Evolutionary conservation across 148 eudicot genomes (phyloP).

Genomic region (Selenicereus undatus): DNA sequence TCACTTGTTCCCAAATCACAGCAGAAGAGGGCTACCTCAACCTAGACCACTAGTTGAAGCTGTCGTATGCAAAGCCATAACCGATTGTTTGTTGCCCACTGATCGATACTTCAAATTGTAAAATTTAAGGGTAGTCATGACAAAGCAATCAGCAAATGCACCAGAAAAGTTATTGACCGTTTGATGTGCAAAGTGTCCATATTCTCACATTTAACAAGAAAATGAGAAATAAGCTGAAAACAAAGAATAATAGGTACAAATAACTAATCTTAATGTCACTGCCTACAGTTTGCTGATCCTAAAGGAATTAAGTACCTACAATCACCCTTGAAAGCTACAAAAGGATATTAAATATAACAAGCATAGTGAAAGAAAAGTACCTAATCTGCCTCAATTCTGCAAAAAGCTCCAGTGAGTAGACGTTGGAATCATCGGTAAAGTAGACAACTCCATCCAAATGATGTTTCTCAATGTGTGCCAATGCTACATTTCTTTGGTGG

Average conservation of each 20-base stretch:
- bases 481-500: constrained; percentile 71
- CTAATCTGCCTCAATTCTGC: constrained; percentile 66
- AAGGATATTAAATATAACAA: background rate
- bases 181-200: background rate
- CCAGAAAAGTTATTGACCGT: background rate
- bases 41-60: background rate
- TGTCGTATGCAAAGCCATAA: background rate
- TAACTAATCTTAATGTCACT: background rate
- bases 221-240: background rate
- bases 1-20: background rate
- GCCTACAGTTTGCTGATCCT: background rate
- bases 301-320: background rate
- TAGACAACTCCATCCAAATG: constrained; percentile 71
- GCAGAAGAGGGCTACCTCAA: background rate
- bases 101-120: too few relatives aligned
- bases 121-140: background rate
- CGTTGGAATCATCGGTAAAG: constrained; percentile 65
- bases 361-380: constrained; percentile 32
- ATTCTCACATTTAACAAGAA: background rate
- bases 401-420: constrained; percentile 61
- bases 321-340: constrained; percentile 1
- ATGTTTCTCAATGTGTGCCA: constrained; percentile 73
- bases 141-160: background rate
- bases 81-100: background rate
- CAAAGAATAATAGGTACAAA: background rate